Base-by-base conservation (phyloP, 108 stramenopile genomes). In the Cyclostephanos tholiformis region DNA sequence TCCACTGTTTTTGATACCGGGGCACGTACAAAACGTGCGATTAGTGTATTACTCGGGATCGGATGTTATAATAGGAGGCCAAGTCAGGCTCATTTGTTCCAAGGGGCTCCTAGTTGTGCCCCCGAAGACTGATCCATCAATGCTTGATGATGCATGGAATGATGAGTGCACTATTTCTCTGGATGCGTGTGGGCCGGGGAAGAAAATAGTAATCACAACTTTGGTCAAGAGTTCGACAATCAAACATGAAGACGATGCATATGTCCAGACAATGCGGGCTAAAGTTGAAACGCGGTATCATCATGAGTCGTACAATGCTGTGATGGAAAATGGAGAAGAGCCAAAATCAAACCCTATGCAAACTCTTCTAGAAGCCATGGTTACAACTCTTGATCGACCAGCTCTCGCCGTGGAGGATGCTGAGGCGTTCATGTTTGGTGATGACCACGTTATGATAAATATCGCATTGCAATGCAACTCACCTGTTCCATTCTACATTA, bases 1-100 rank as follows among this genome's bases (percentile, higher is more conserved):
- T 59, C 93, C 93, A 27, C 65, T 76, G 8, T 85, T 82, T 52
- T 68, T 94, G 29, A 80, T 94, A 22, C 90, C 93, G 12, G 93
- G 93, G 5, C 88, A 91, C 50, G 83, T 86, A 17, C 93, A 94
- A 76, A 79, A 87, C 57, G 75, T 94, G 7, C 75, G 75, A 11
- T 71, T 94, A 10, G 67, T 63, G 17, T 88, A 91, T 65, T 63
- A 86, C 49, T 72, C 89, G 19, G 89, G 87, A 10, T 75, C 80
- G 4, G 93, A 94, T 82, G 52, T 88, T 20, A 79, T 94, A n/a
- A 72, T 55, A 46, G 70, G 78, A 48, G 93, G 87, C 1, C 82
- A 51, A 17, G 65, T 90, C 0, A 58, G 83, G 30, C 64, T 94
- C 1, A 65, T 76, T 30, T 88, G 92, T 58, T 86, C 90, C 8